A percentile compares a stretch with the other conserved stretches of the same genome.
phyloP scores from a whole-genome alignment of 2,329 filamentous ascomycete genomes.

The Aureobasidium subglaciale region DNA sequence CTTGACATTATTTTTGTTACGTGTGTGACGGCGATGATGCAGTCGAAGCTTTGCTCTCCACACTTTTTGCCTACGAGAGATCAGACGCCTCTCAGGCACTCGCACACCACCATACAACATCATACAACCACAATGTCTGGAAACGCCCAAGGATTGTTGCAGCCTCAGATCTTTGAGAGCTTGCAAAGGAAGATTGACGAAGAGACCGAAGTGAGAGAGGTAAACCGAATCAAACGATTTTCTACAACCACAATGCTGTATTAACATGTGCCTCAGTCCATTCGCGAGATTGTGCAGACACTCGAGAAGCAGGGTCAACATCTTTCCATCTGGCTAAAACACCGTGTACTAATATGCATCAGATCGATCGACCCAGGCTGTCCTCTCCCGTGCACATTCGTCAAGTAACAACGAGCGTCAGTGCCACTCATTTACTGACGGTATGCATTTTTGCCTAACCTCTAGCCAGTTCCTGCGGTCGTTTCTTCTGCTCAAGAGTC shows the following conservation, averaged over 20 bases:
- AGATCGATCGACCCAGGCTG: conserved; percentile 71
- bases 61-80: conserved; percentile 1
- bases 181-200: conserved; percentile 87
- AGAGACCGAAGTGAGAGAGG: conserved; percentile 72
- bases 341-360: conserved; percentile 4
- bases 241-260: conserved; percentile 20
- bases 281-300: conserved; percentile 71
- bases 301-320: conserved; percentile 66
- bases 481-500: conserved; percentile 61
- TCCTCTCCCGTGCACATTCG: conserved; percentile 83
- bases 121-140: neutral
- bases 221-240: conserved; percentile 28
- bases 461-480: conserved; percentile 54
- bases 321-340: neutral
- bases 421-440: conserved; percentile 22
- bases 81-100: neutral
- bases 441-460: neutral
- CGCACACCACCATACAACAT: neutral
- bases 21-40: conserved; percentile 1
- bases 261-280: conserved; percentile 42
- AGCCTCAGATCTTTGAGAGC: conserved; percentile 77
- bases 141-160: conserved; percentile 48
- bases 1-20: neutral
- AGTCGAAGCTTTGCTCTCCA: conserved; percentile 14
- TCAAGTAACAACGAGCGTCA: conserved; percentile 61